Base-by-base conservation (phyloP, 345 rosid species). In the Angophora floribunda region DNA sequence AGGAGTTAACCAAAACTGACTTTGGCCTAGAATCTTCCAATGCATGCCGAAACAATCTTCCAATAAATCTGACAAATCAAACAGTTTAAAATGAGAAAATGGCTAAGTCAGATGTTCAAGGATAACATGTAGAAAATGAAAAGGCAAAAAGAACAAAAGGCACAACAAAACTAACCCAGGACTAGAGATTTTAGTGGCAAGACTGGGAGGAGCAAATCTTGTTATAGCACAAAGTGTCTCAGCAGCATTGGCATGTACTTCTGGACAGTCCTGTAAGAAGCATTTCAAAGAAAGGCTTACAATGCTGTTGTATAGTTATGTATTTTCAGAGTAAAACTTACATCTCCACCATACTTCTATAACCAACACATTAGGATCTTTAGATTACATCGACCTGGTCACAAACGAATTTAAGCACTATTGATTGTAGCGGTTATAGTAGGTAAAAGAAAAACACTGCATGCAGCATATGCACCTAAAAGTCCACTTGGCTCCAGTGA, bases 181-280 rank as follows among this genome's bases (percentile, higher is more conserved):
- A 91, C 95, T 94, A 75, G 96, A 94, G 84, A 97, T 93, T 93
- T 96, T 95, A 85, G 95, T 89, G 85, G 97, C 95, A 91, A 97
- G 96, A 87, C 95, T 94, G n/a, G 95, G 95, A 85, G 97, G 98
- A 86, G 98, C 97, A 89, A 92, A 94, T 92, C 97, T 92, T 63
- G 99, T 94, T 57, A 96, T 95, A 52, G 98, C 93, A 93, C 99
- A 97, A 30, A 96, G 95, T 21, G 95, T 92, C 94, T 97, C 99
- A 89, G 99, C 99, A 57, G 97, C 93, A 91, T 97, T 97, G 87
- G 97, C 95, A 94, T 97, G 99, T 89, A 96, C 99, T 93, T 97
- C 97, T 36, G 99, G 97, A 82, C 90, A 95, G 88, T 96, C 97
- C 99, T 97, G 94, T 30, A 88, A 85, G 86, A 87, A 87, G 44